Base-by-base conservation (phyloP, 106 monocot genomes). In the Dendrobium nobile region DNA sequence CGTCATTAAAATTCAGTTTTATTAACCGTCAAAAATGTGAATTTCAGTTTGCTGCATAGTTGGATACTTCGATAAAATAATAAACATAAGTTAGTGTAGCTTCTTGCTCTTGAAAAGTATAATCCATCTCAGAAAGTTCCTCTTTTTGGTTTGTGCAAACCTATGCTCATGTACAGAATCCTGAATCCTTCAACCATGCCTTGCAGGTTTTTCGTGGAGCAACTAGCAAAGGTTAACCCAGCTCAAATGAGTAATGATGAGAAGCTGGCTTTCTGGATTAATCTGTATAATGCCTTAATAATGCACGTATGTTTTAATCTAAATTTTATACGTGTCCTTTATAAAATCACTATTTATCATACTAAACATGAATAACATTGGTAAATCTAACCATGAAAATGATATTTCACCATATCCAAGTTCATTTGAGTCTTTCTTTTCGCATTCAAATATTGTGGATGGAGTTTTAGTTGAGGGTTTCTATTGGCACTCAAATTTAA, bases 251-350 rank as follows among this genome's bases (percentile, higher is more conserved):
- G 13, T 72, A 83, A 48, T 31, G 73, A 79, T 59, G 78, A 83
- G 59, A 83, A 83, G 58, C 56, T 83, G 58, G 83, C 83, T 42
- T 83, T 83, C 45, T 83, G 83, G 83, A 83, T 83, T 54, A 83
- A 83, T 41, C 41, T 83, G 47, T 83, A 83, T 79, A 83, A 83
- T 61, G 68, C 83, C 18, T 54, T 83, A 58, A 78, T 83, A 59
- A 83, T 83, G 78, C 83, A 83, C 72, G 83, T 83, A 83, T 54
- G 83, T 42, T 70, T 67, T 70, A 37, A 70, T 37, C 13, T 33
- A 4, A 70, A 13, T 70, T 31, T 70, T 70, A 17, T 31, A 13
- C 19, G 11, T 33, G 2, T 70, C 33, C 51, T 0, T 51, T 51
- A 51, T 51, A 51, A 47, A 47, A 47, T 47, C 47, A 47, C 47